phyloP scores from a whole-genome alignment of 305 asterid genomes.

The Fraxinus platypoda region DNA sequence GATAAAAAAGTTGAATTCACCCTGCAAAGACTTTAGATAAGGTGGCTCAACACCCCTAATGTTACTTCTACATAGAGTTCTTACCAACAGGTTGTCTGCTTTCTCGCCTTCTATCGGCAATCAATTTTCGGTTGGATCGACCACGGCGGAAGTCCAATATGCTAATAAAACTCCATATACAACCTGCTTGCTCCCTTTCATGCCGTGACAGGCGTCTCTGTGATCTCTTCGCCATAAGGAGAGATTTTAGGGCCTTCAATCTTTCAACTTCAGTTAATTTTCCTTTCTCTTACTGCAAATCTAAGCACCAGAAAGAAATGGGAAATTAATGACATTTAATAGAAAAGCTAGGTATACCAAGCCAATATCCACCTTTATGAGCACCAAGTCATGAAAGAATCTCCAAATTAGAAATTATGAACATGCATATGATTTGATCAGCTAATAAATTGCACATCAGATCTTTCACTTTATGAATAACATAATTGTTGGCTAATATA shows the following conservation, averaged over 20 bases:
- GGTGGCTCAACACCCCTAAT: not conserved
- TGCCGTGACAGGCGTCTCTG: constrained; percentile 28
- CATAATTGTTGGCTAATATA: not conserved
- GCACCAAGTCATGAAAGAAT: not conserved
- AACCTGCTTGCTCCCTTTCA: constrained; percentile 46
- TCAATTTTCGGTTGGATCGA: constrained; percentile 43
- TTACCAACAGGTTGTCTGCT: constrained; percentile 37
- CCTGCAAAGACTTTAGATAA: not conserved
- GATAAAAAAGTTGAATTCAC: not conserved
- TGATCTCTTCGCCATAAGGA: constrained; percentile 46
- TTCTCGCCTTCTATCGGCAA: constrained; percentile 39
- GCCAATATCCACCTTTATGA: not conserved
- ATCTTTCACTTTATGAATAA: not conserved
- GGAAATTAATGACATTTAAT: not conserved
- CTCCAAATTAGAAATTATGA: not conserved
- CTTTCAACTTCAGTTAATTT: constrained; percentile 12
- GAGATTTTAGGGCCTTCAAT: constrained; percentile 12
- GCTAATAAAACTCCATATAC: constrained; percentile 49
- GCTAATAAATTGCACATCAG: not conserved
- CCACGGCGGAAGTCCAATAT: constrained; percentile 57
- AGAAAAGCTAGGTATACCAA: not conserved
- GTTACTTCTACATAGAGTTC: constrained; percentile 9
- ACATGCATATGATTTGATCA: not conserved
- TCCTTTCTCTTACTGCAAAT: constrained; percentile 14
- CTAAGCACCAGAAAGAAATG: constrained; percentile 16